These are phyloP conservation scores for Handroanthus guayacan DNA, from an alignment of 257 asterid species.

Conservation along the genomic window DNA sequence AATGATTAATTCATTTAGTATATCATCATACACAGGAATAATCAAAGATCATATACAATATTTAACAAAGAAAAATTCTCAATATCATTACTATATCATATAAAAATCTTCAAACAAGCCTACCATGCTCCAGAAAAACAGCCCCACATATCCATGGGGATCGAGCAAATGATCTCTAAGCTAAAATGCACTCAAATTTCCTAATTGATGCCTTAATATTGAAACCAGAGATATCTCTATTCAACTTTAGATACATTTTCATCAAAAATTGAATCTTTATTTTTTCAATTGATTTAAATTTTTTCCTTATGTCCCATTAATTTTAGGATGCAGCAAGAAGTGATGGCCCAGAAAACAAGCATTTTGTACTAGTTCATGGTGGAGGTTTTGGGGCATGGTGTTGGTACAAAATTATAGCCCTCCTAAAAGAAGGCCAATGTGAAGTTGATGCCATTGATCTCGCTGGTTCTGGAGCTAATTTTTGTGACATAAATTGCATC, in stretches of 20 bases:
- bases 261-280: too few species aligned
- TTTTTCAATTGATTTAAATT: neutral
- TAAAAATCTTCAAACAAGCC: too few species aligned
- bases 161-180: too few species aligned
- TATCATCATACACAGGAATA: too few species aligned
- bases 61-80: too few species aligned
- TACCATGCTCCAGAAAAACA: too few species aligned
- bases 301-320: neutral
- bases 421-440: constrained; percentile 52
- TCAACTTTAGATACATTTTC: neutral
- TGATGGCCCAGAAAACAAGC: constrained; percentile 44
- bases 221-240: neutral
- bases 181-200: neutral
- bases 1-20: too few species aligned
- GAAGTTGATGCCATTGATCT: constrained; percentile 65
- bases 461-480: constrained; percentile 62
- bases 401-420: constrained; percentile 74
- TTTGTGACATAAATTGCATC: constrained; percentile 58
- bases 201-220: neutral
- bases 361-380: constrained; percentile 70
- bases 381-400: constrained; percentile 83
- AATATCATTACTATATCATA: too few species aligned
- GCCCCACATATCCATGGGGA: too few species aligned
- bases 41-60: too few species aligned
- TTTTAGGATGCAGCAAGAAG: constrained; percentile 29